Evolutionary conservation across 257 asterid species (phyloP), one percentile per base, ranked within the genome.

Genomic region (Gentiana macrophylla): DNA sequence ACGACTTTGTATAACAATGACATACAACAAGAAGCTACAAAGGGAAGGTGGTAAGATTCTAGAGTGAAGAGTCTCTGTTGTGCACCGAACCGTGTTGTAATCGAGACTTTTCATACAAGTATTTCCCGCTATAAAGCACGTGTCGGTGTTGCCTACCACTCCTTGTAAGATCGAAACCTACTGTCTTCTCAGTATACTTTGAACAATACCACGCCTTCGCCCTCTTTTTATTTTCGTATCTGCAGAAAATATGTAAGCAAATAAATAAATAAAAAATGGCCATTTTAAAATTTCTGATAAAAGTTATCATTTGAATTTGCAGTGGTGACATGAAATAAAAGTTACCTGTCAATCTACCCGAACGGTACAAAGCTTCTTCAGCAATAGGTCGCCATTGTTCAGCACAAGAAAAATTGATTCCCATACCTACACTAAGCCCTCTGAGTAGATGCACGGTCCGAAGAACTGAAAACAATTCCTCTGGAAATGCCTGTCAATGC

Each of bases 361-460:
- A 90, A 76, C 32, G 74, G 56, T 54, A 77, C 5, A 92, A 77
- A 74, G 78, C 94, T 81, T 88, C 94, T 77, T 92, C 94, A 52
- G 97, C 97, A 62, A 92, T 74, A 35, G 95, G 91, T 73, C 91
- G 81, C 97, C 97, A 92, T 66, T 92, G 99, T 74, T 92, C 91
- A 35, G 94, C 94, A 54, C 95, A 89, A 8, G 97, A 92, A 70
- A 77, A 88, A 70, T 88, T 88, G 60, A 92, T 74, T 67, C 99
- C 99, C 1, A 92, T 80, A 60, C 99, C 99, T 52, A 88, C 94
- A 49, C 97, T 88, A 57, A 92, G 95, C 57, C 99, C 99, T 73
- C 99, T 81, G 67, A 92, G 75, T 44, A 92, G 72, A 72, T 85
- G 94, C 52, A 92, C 94, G 2, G 97, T 88, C 9, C 97, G 94